Base-by-base conservation (phyloP, 2,329 filamentous ascomycete species). In the Calonectria leucothoes region DNA sequence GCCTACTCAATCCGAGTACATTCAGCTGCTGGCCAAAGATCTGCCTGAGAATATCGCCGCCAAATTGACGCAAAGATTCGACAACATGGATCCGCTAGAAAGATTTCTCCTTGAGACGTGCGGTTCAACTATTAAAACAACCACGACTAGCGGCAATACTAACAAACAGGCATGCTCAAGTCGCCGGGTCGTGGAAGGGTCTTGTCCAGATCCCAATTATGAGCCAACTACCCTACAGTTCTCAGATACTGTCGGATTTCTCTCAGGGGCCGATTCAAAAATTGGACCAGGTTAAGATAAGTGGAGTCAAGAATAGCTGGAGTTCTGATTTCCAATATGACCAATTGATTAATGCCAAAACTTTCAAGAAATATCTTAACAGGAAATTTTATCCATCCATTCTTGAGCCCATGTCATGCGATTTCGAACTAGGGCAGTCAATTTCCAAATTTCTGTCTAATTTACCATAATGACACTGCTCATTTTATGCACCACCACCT, bases 221-320 rank as follows among this genome's bases (percentile, higher is more conserved):
- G 3, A 45, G 11, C 17, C 11, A 1, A 10, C 42, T 45, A 45
- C 42, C 42, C 42, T 45, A 23, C n/a, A 12, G 20, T 5, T 45
- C 39, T n/a, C 20, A 4, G 3, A 0, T 5, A 1, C 4, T 3
- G 8, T 20, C 23, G 3, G 11, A 23, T 2, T 8, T 6, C 4
- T 45, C n/a, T 10, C n/a, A 23, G 42, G n/a, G 23, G 42, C 12
- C 42, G 12, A 45, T n/a, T 8, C n/a, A 45, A 45, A 23, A 45
- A 45, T 23, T 12, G 8, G n/a, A 45, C 4, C 5, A 11, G n/a
- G 6, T 23, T 20, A 23, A 8, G 3, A 12, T 6, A 23, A 45
- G 12, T 4, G 7, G 23, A 23, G 6, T 23, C 42, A 3, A 45
- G n/a, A 45, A 23, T 23, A 23, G 11, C n/a, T 6, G 4, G 8